Base-by-base conservation (phyloP, 768 basidiomycete species). In the Boletus pseudopeckii region DNA sequence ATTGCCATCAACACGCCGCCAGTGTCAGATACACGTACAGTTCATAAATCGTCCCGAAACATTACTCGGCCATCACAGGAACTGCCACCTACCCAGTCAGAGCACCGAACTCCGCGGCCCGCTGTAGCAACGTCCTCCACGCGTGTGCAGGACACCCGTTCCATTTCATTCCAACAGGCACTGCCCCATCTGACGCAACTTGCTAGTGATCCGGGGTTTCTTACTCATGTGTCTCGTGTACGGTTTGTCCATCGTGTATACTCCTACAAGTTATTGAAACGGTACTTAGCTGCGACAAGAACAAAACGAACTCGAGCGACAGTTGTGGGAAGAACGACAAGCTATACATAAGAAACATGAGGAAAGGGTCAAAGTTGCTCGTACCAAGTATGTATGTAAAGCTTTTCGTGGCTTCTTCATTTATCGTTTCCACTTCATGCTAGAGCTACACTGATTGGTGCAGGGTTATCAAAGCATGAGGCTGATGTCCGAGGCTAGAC, bases 401-500 rank as follows among this genome's bases (percentile, higher is more conserved):
- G 3, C n/a, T 39, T 40, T 52, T 32, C 9, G 46, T 40, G n/a
- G 46, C 37, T 37, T 38, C 28, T 43, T 48, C 39, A 20, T 51
- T 53, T 26, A 58, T 45, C 20, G 3, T 48, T 34, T 52, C 26
- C 32, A 37, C 52, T 45, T 44, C 22, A 33, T 50, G 55, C 1
- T 51, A 92, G 90, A 71, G 88, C 86, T 17, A 75, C 64, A 18
- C 75, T 92, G 72, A 83, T 86, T 56, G 85, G 86, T 42, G 75
- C 76, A 41, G 73, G 77, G 33, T 57, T 92, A 54, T 83, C 87
- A 26, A 83, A 84, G 61, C 85, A 85, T 50, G 89, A 91, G 71
- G 66, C 64, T 49, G 68, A 72, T 64, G 66, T 72, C 59, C 57
- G 68, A 52, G n/a, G 44, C 53, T 48, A 49, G 44, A 45, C 41